phyloP scores from a whole-genome alignment of 179 eudicot genomes.

The Camellia oleifera region DNA sequence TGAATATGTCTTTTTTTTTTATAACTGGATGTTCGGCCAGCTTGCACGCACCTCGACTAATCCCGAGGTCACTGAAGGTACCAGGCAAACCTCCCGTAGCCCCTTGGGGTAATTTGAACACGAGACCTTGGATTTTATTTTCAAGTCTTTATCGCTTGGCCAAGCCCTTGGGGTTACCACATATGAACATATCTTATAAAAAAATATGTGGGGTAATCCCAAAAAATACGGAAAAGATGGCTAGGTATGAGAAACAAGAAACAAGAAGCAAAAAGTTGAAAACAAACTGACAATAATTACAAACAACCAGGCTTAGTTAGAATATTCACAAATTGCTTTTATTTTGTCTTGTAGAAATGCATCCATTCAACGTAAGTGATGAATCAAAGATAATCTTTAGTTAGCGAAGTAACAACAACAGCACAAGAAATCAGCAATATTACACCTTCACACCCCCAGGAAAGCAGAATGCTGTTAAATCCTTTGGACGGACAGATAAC shows the following conservation, averaged over 20 bases:
- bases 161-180: no score
- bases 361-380: not conserved
- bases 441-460: conserved; percentile 91
- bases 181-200: not conserved
- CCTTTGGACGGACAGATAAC: conserved; percentile 69
- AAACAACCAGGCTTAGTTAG: no score
- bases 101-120: no score
- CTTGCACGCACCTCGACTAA: no score
- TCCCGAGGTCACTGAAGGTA: no score
- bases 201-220: not conserved
- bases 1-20: no score
- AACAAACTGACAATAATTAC: not conserved
- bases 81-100: no score
- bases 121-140: no score
- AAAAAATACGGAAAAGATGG: conserved; percentile 9
- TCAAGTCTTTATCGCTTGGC: no score
- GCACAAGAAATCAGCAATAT: not conserved
- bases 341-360: no score
- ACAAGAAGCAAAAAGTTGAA: not conserved
- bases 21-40: no score
- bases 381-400: not conserved
- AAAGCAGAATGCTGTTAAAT: conserved; percentile 85
- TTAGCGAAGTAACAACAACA: not conserved
- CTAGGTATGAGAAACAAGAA: conserved; percentile 11
- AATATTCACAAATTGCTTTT: not conserved